phyloP scores from a whole-genome alignment of 1,284 basidiomycete genomes.

The Grifola frondosa region DNA sequence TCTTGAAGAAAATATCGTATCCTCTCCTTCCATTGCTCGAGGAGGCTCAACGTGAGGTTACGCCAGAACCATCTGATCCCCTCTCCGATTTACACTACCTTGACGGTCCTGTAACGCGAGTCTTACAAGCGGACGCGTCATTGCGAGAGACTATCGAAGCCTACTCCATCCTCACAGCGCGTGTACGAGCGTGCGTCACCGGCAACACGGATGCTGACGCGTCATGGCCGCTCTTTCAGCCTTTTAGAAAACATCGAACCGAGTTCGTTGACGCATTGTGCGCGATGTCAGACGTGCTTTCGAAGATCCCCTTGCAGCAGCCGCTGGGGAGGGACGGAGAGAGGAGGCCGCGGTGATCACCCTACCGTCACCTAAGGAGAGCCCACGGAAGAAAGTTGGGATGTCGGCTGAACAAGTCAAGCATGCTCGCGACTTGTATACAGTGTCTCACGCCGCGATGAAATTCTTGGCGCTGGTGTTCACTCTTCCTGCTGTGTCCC shows the following conservation, averaged over 20 bases:
- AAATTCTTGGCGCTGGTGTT: constrained; percentile 61
- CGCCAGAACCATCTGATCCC: constrained; percentile 70
- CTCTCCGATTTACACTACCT: constrained; percentile 64
- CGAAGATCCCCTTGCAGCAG: constrained; percentile 48
- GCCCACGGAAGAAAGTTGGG: constrained; percentile 60
- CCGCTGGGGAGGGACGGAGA: constrained; percentile 25
- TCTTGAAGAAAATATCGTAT: constrained; percentile 53
- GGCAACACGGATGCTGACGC: constrained; percentile 52
- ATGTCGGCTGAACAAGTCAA: constrained; percentile 76
- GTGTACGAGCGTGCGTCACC: constrained; percentile 52
- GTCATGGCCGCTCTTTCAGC: constrained; percentile 70
- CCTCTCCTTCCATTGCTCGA: constrained; percentile 37
- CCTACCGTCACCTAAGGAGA: constrained; percentile 50
- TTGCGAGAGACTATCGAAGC: constrained; percentile 65
- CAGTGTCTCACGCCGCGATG: constrained; percentile 64
- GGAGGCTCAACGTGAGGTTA: constrained; percentile 55
- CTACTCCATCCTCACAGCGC: constrained; percentile 65
- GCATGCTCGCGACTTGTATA: constrained; percentile 72
- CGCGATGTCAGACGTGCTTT: constrained; percentile 66
- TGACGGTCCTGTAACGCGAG: constrained; percentile 54
- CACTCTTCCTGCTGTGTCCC: constrained; percentile 54
- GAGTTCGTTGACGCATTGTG: constrained; percentile 53
- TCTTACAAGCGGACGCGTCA: constrained; percentile 48
- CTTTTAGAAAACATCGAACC: constrained; percentile 52
- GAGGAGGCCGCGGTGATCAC: constrained; percentile 30